These are phyloP conservation scores for Porphyrellus cyaneotinctus DNA, from an alignment of 768 basidiomycete species.

Conservation along the genomic window DNA sequence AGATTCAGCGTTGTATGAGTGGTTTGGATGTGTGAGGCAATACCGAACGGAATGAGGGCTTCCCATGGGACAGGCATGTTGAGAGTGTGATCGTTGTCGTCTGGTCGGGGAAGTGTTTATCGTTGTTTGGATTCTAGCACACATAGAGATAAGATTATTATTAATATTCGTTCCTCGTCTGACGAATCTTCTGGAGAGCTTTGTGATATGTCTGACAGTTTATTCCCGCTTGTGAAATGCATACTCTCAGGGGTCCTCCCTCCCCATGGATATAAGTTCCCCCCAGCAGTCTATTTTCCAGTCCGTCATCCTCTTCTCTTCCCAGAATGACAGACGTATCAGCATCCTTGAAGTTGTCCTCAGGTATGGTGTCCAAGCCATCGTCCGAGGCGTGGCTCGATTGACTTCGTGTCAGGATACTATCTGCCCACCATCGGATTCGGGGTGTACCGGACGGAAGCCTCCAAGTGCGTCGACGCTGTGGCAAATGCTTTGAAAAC, in stretches of 20 bases:
- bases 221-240: neutral
- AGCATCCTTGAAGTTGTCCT: slow-evolving; percentile 5
- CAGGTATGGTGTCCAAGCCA: slow-evolving; percentile 2
- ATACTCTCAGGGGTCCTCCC: slow-evolving; percentile 2
- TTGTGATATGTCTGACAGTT: neutral
- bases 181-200: neutral
- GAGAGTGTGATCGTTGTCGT: slow-evolving; percentile 1
- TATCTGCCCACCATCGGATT: slow-evolving; percentile 26
- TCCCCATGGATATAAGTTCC: slow-evolving; percentile 1
- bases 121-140: slow-evolving; percentile 22
- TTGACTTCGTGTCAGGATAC: slow-evolving; percentile 11
- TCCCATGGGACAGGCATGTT: slow-evolving; percentile 97
- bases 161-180: too few relatives aligned
- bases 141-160: neutral
- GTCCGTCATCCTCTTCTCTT: neutral
- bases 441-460: slow-evolving; percentile 21
- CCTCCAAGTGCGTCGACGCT: slow-evolving; percentile 5
- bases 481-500: slow-evolving; percentile 21
- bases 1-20: slow-evolving; percentile 5
- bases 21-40: neutral
- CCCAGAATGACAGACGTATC: slow-evolving; percentile 7
- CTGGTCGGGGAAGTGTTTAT: slow-evolving; percentile 17
- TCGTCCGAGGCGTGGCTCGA: neutral
- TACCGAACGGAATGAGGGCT: slow-evolving; percentile 94
- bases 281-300: neutral